phyloP scores from a whole-genome alignment of 768 basidiomycete species.

The Mrakia hoshinonis region DNA sequence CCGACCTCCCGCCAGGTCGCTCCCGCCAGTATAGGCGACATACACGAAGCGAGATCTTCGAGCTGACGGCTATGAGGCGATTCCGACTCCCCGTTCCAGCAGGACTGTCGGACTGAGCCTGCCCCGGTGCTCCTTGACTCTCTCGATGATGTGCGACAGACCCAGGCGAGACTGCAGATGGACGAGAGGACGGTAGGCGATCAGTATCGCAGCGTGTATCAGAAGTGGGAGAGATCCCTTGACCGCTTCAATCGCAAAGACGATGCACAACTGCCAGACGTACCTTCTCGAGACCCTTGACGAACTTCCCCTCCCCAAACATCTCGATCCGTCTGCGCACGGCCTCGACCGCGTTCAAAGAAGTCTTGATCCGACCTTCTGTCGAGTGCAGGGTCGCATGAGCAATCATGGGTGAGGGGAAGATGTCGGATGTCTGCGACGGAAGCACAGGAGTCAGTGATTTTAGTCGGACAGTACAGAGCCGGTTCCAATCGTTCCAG shows the following conservation, averaged over 20 bases:
- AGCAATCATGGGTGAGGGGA: not conserved
- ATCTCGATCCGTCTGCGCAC: conserved; percentile 16
- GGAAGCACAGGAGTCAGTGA: not conserved
- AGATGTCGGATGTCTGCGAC: not conserved
- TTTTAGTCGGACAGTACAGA: too few relatives aligned
- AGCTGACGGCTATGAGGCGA: not conserved
- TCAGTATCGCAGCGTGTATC: too few relatives aligned
- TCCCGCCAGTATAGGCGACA: too few relatives aligned
- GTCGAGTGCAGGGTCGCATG: conserved; percentile 7
- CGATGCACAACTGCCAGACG: not conserved
- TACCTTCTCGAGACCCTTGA: conserved; percentile 15
- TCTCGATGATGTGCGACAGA: conserved; percentile 18
- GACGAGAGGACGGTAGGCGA: not conserved
- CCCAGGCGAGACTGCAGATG: conserved; percentile 3
- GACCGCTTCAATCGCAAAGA: too few relatives aligned
- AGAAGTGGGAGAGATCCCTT: too few relatives aligned
- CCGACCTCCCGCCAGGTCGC: too few relatives aligned
- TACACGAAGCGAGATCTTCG: too few relatives aligned
- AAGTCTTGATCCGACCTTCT: conserved; percentile 15
- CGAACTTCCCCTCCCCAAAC: conserved; percentile 23
- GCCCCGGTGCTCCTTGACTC: conserved; percentile 16
- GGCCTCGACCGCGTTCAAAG: not conserved
- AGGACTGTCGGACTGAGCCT: not conserved
- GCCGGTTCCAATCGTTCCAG: too few relatives aligned
- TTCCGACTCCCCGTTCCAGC: not conserved